Base-by-base conservation (phyloP, 805 yeast genomes). In the Cyberlindnera xishuangbannaensis region DNA sequence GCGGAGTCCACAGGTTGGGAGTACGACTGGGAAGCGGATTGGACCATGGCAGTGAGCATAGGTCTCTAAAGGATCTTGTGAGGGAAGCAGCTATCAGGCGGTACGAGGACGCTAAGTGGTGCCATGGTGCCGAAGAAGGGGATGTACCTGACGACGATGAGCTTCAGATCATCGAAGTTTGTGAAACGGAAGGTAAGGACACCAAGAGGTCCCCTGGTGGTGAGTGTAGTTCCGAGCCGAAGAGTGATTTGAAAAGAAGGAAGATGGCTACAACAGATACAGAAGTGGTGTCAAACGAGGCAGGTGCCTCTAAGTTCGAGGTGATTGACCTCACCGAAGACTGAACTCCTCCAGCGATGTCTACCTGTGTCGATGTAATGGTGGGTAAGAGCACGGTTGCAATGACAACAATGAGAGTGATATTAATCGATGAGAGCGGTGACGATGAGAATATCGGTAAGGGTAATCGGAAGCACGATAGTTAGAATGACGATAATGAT, bases 71-170 rank as follows among this genome's bases (percentile, higher is more conserved):
- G 23, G 70, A 64, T 6, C 52, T 73, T 29, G 68, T 73, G 27
- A 48, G 72, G 13, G 68, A 65, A 38, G 92, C 94, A 1, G 78
- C 85, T 0, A 79, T 78, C 39, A 56, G 78, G 36, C 59, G 92
- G 28, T 51, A 64, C 14, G 55, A 59, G n/a, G 83, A 76, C 50
- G 51, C 62, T 4, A 69, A 67, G 37, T 65, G 69, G 64, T 76
- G 82, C 39, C 47, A 48, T 36, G 50, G 41, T 7, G 46, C 43
- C 3, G 48, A 40, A 8, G 45, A 46, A 8, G 61, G 50, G 6
- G 60, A 59, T 4, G 59, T 61, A 15, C 75, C 76, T 0, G 47
- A 50, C 2, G 67, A 63, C 20, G 62, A 61, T n/a, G 81, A 73
- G 4, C 46, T 72, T 19, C 44, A 58, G 0, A 61, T 58, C 4